These are phyloP conservation scores for Colletotrichum tabaci DNA, from an alignment of 2,329 filamentous ascomycete species.

Conservation along the genomic window DNA sequence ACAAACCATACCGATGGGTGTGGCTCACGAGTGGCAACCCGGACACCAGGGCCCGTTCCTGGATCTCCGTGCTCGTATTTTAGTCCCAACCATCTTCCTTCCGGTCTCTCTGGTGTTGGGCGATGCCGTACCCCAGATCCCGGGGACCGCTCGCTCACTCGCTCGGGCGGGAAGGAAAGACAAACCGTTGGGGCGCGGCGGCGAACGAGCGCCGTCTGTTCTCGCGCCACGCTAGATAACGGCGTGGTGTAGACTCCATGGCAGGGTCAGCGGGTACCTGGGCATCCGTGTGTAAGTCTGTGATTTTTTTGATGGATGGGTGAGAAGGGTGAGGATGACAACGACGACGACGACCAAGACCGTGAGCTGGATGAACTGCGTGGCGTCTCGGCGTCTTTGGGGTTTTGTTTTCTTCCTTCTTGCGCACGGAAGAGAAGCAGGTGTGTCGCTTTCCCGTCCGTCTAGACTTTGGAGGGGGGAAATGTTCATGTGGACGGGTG, in stretches of 20 bases:
- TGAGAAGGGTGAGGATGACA: background rate
- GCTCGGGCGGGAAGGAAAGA: background rate
- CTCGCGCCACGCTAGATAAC: slow-evolving; percentile 26
- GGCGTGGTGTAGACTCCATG: slow-evolving; percentile 9
- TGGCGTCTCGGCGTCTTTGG: slow-evolving; percentile 5
- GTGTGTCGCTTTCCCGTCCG: background rate
- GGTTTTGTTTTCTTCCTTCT: background rate
- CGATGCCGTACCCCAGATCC: slow-evolving; percentile 12
- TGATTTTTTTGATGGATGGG: background rate
- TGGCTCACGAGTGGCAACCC: background rate
- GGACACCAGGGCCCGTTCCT: slow-evolving; percentile 14
- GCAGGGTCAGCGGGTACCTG: background rate
- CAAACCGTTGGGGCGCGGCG: slow-evolving; percentile 17
- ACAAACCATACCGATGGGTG: background rate
- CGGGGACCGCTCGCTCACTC: slow-evolving; percentile 4
- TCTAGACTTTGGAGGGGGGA: background rate
- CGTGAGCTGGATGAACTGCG: background rate
- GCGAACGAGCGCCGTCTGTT: slow-evolving; percentile 34
- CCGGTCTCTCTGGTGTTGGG: background rate
- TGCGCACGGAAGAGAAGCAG: slow-evolving; percentile 11
- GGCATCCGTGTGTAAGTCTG: background rate
- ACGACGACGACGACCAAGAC: background rate
- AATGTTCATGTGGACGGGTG: slow-evolving; percentile 3
- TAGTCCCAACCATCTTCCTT: slow-evolving; percentile 1
- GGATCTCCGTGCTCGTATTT: background rate